phyloP scores from a whole-genome alignment of 2,329 filamentous ascomycete genomes.

The Exophiala aquamarina region DNA sequence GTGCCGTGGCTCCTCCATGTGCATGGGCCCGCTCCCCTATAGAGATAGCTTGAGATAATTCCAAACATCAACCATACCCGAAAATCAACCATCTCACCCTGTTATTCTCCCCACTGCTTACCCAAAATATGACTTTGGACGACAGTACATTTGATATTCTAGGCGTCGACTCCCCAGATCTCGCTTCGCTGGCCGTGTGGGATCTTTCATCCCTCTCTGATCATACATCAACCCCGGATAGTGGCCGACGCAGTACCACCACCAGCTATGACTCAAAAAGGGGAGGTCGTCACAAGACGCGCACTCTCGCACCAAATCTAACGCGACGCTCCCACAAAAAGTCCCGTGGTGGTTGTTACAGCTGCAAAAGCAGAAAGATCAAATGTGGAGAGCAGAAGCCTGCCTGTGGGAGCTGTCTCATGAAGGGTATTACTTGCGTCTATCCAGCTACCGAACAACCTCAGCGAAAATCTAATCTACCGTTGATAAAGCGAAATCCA shows the following conservation, averaged over 20 bases:
- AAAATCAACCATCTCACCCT: conserved; percentile 5
- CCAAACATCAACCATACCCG: not conserved
- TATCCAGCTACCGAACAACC: conserved; percentile 28
- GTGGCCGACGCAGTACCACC: not conserved
- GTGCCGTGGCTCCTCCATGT: conserved; percentile 11
- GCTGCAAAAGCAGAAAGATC: conserved; percentile 46
- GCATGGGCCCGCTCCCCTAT: not conserved
- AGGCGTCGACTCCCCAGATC: conserved; percentile 9
- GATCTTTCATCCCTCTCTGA: conserved; percentile 11
- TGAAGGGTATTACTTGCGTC: conserved; percentile 34
- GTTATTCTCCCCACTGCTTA: not conserved
- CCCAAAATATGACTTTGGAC: conserved; percentile 14
- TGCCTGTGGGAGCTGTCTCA: conserved; percentile 38
- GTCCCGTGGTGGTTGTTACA: conserved; percentile 41
- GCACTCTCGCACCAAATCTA: conserved; percentile 28
- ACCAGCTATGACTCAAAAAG: conserved; percentile 2
- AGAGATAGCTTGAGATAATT: conserved; percentile 4
- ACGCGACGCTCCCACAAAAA: conserved; percentile 38
- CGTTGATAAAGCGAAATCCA: conserved; percentile 24
- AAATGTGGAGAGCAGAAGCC: conserved; percentile 46
- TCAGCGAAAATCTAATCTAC: conserved; percentile 15
- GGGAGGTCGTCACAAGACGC: conserved; percentile 14
- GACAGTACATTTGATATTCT: conserved; percentile 1
- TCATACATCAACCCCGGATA: not conserved
- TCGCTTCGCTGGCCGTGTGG: conserved; percentile 15